These are phyloP conservation scores for Penicillium capsulatum DNA, from an alignment of 2,329 filamentous ascomycete genomes.

Conservation along the genomic window DNA sequence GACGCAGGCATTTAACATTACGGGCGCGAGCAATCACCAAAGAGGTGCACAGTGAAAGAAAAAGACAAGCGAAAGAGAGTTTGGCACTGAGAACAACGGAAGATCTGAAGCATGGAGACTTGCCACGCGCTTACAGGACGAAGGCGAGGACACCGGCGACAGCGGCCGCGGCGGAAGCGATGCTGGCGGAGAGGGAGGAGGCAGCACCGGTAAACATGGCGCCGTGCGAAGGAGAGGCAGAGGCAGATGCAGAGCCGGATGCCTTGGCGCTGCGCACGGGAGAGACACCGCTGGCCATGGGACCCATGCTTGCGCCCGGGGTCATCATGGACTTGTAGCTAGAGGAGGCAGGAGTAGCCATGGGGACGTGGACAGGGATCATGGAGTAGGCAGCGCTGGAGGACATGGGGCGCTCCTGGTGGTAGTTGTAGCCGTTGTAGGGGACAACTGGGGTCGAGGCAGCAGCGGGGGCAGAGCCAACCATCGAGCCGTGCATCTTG, in stretches of 20 bases:
- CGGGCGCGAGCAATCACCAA: background rate
- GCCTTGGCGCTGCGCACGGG: constrained; percentile 37
- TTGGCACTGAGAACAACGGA: too few relatives aligned
- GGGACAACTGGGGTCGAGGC: constrained; percentile 7
- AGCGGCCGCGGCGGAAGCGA: constrained; percentile 23
- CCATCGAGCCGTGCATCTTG: constrained; percentile 7
- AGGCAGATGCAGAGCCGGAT: constrained; percentile 32
- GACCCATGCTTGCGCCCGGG: constrained; percentile 19
- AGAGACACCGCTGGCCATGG: constrained; percentile 47
- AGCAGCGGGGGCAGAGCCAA: constrained; percentile 1
- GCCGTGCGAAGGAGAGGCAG: background rate
- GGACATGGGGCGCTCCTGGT: background rate
- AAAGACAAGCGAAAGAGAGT: background rate
- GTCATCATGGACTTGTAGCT: constrained; percentile 27
- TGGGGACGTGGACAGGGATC: constrained; percentile 29
- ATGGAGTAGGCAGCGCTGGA: constrained; percentile 18
- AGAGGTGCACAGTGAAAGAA: constrained; percentile 3
- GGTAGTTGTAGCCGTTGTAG: constrained; percentile 4
- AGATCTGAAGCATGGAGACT: too few relatives aligned
- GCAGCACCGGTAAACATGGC: constrained; percentile 26
- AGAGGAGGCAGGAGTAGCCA: constrained; percentile 11
- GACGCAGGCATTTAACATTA: constrained; percentile 10
- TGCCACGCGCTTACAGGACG: too few relatives aligned
- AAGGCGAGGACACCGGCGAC: constrained; percentile 28
- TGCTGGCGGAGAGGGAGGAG: constrained; percentile 18